Evolutionary conservation across 805 yeast genomes (phyloP).

Genomic region (Candida hungchunana): DNA sequence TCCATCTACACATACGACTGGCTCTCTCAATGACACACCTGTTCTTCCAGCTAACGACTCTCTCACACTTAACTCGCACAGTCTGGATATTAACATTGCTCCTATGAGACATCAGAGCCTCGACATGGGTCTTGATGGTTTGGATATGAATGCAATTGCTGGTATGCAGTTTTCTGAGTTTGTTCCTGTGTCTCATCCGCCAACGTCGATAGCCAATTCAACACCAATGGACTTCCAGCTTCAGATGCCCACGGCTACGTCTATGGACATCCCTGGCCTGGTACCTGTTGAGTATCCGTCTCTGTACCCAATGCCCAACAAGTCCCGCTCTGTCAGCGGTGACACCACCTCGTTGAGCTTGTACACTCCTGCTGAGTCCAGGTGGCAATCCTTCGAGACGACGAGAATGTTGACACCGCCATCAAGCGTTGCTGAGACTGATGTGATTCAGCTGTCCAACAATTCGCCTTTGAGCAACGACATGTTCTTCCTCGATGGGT

Average conservation of each 20-base stretch:
- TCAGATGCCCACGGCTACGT: neutral
- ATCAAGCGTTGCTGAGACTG: conserved; percentile 18
- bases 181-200: conserved; percentile 5
- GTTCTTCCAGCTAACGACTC: conserved; percentile 4
- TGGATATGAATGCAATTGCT: conserved; percentile 11
- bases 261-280: too few relatives aligned
- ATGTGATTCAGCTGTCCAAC: too few relatives aligned
- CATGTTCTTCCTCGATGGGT: neutral
- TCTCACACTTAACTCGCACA: conserved; percentile 16
- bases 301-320: too few relatives aligned
- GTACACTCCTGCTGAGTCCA: conserved; percentile 3
- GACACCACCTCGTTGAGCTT: neutral
- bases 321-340: too few relatives aligned
- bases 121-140: conserved; percentile 20
- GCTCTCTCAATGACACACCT: conserved; percentile 5
- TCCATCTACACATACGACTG: neutral
- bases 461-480: conserved; percentile 18
- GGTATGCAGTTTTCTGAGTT: conserved; percentile 11
- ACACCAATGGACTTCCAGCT: conserved; percentile 1
- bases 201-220: neutral
- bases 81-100: conserved; percentile 21
- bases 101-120: conserved; percentile 26
- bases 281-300: too few relatives aligned
- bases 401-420: conserved; percentile 22
- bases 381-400: conserved; percentile 20